Percentiles rank a stretch among this genome's conserved stretches.
These are phyloP conservation scores for Artemisia tridentata DNA, from an alignment of 129 eudicot genomes.

Conservation along the genomic window DNA sequence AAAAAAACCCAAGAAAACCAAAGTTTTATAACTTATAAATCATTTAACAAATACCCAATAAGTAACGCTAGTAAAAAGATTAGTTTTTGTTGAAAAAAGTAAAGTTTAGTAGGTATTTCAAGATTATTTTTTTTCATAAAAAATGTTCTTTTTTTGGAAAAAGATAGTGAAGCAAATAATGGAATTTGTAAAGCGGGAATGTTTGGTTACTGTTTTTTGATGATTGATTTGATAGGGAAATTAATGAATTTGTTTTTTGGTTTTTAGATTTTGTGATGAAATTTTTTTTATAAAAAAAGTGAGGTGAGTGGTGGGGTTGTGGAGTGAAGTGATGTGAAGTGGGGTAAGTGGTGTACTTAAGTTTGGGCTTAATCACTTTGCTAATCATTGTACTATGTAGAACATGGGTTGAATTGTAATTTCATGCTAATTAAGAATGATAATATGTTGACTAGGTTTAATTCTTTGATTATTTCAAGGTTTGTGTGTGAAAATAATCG, in stretches of 20 bases:
- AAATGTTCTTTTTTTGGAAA: neutral
- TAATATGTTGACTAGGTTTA: too few relatives aligned
- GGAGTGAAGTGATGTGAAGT: slow-evolving; percentile 12
- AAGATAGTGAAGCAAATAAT: slow-evolving; percentile 3
- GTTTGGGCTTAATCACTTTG: neutral
- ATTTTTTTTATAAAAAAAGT: neutral
- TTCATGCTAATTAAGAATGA: neutral
- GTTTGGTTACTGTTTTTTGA: slow-evolving; percentile 7
- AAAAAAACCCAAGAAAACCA: too few relatives aligned
- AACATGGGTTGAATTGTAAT: slow-evolving; percentile 3
- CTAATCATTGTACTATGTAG: slow-evolving; percentile 7
- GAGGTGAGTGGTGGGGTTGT: neutral
- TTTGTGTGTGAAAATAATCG: too few relatives aligned
- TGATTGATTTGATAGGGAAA: slow-evolving; percentile 1
- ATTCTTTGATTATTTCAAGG: too few relatives aligned
- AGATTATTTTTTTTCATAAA: neutral
- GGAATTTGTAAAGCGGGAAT: slow-evolving; percentile 32
- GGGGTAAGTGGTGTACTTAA: neutral
- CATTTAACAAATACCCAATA: slow-evolving; percentile 11
- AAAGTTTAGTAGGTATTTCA: slow-evolving; percentile 46
- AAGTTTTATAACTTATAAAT: slow-evolving; percentile 1
- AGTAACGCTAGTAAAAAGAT: neutral
- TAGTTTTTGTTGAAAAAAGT: slow-evolving; percentile 26
- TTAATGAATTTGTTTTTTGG: neutral
- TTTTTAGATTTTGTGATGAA: neutral